A percentile compares a stretch with the other conserved stretches of the same genome.
Conservation (phyloP, 2,329 filamentous ascomycete species). For the Botrytis tulipae region DNA sequence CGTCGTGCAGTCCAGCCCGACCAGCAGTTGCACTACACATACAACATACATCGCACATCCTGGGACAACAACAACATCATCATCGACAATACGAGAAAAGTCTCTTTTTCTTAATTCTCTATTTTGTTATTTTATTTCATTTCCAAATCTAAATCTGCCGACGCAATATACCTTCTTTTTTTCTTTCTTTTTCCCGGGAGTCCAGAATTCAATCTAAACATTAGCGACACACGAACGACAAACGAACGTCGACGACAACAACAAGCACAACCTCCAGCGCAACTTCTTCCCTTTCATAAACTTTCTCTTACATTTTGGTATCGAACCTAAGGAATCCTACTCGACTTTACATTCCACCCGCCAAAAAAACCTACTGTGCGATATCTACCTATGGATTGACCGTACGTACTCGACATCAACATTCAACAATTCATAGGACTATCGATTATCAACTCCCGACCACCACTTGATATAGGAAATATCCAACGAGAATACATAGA, state of each 20-base stretch:
- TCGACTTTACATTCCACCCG: neutral
- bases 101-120: neutral
- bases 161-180: conserved; percentile 9
- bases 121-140: neutral
- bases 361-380: neutral
- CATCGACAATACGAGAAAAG: neutral
- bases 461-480: neutral
- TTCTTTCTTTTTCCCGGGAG: neutral
- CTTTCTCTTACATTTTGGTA: neutral
- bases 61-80: neutral
- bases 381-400: conserved; percentile 5
- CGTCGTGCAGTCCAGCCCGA: neutral
- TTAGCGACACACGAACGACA: neutral
- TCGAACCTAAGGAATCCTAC: neutral
- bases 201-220: neutral
- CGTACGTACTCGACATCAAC: neutral
- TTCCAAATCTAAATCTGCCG: neutral
- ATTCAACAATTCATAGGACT: neutral
- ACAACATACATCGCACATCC: conserved; percentile 3
- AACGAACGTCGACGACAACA: neutral
- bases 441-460: neutral
- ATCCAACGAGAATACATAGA: conserved; percentile 1
- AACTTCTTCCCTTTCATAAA: neutral
- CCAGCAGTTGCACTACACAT: neutral
- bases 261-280: neutral